Conservation (phyloP, 192 early-diverging fungal species). For the Backusella psychrophila region DNA sequence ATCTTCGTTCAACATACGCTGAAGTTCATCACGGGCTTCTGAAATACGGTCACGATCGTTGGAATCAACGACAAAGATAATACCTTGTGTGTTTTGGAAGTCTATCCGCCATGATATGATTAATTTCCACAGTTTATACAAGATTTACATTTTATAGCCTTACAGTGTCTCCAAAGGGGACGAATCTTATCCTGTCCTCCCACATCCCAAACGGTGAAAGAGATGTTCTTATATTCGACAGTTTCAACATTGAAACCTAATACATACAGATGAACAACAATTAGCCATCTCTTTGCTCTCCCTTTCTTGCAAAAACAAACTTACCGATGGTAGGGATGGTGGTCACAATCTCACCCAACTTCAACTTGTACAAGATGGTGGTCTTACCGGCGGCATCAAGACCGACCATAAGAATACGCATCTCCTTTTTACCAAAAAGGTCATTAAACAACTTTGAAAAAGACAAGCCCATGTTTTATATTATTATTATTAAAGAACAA, state of each 20-base stretch:
- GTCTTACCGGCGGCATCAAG: conserved; percentile 95
- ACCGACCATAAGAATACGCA: conserved; percentile 95
- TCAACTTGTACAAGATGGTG: conserved; percentile 98
- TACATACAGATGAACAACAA: too few species aligned
- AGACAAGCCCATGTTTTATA: conserved; percentile 74
- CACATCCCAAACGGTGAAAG: conserved; percentile 98
- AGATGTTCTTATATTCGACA: conserved; percentile 97
- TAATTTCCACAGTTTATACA: too few species aligned
- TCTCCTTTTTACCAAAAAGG: conserved; percentile 89
- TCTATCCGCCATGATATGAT: too few species aligned
- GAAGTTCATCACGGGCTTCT: conserved; percentile 92
- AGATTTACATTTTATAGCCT: too few species aligned
- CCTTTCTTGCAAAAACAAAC: too few species aligned
- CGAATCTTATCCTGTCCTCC: conserved; percentile 98
- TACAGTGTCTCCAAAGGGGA: conserved; percentile 95
- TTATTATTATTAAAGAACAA: not conserved
- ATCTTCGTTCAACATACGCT: conserved; percentile 92
- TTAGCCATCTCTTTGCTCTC: too few species aligned
- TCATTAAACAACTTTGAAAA: conserved; percentile 74
- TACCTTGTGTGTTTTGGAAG: conserved; percentile 94
- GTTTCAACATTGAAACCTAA: conserved; percentile 99
- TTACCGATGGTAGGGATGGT: conserved; percentile 98
- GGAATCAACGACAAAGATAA: conserved; percentile 97
- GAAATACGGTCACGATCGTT: conserved; percentile 92
- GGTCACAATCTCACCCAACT: conserved; percentile 97